Evolutionary conservation across 495 filamentous ascomycete genomes (phyloP).

Genomic region (Lasiosphaeria miniovina): DNA sequence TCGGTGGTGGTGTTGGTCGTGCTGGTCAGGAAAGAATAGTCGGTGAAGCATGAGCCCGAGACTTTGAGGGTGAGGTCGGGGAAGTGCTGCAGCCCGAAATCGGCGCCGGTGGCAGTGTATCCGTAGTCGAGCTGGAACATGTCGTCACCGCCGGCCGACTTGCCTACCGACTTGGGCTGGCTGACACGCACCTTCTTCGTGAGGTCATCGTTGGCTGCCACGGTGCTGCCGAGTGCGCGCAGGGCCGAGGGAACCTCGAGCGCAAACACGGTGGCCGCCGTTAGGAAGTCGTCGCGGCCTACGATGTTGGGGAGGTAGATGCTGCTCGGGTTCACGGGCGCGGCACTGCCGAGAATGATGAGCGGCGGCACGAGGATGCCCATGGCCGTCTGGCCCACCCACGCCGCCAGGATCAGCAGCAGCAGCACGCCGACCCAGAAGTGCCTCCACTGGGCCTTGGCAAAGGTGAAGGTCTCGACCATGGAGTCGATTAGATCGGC

Average conservation of each 20-base stretch:
- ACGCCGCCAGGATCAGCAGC: slow-evolving; percentile 18
- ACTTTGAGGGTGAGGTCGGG: slow-evolving; percentile 31
- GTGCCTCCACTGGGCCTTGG: slow-evolving; percentile 11
- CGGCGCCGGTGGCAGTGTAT: slow-evolving; percentile 31
- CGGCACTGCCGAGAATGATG: slow-evolving; percentile 25
- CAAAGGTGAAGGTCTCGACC: slow-evolving; percentile 17
- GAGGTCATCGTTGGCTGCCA: slow-evolving; percentile 17
- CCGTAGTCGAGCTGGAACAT: slow-evolving; percentile 29
- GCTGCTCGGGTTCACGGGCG: slow-evolving; percentile 25
- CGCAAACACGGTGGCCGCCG: slow-evolving; percentile 13
- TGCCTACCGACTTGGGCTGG: slow-evolving; percentile 12
- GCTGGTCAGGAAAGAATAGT: slow-evolving; percentile 25
- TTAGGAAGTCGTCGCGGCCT: background rate
- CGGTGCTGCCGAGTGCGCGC: slow-evolving; percentile 27
- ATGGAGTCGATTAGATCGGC: slow-evolving; percentile 22
- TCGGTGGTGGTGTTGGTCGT: background rate
- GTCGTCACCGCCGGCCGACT: slow-evolving; percentile 12
- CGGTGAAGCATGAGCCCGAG: slow-evolving; percentile 34
- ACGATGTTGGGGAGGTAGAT: slow-evolving; percentile 24
- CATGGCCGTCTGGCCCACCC: slow-evolving; percentile 20
- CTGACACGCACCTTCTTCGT: slow-evolving; percentile 13
- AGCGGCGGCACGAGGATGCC: slow-evolving; percentile 26
- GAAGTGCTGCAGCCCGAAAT: slow-evolving; percentile 35
- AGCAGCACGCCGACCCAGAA: slow-evolving; percentile 12
- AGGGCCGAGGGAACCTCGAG: slow-evolving; percentile 27